A percentile compares a stretch with the other conserved stretches of the same genome.
These are phyloP conservation scores for Ajuga chamaepitys DNA, from an alignment of 257 asterid species.

Conservation along the genomic window DNA sequence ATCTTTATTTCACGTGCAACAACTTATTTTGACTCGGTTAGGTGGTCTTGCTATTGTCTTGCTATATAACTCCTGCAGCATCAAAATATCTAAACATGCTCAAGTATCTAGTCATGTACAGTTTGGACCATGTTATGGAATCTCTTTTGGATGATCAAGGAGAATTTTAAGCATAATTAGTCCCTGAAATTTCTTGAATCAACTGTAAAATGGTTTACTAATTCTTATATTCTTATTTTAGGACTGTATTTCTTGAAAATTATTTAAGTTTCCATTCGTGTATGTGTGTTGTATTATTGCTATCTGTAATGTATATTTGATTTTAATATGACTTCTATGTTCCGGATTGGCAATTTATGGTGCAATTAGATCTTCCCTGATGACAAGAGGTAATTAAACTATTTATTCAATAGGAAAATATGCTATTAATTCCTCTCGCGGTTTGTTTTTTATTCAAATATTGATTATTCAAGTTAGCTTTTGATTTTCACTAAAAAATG, in stretches of 20 bases:
- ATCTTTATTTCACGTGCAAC: background rate
- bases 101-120: background rate
- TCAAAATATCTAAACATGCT: background rate
- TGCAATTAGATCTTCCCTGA: constrained; percentile 24
- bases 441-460: background rate
- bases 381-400: constrained; percentile 21
- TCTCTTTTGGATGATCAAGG: background rate
- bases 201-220: background rate
- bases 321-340: constrained; percentile 60
- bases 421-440: background rate
- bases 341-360: constrained; percentile 60
- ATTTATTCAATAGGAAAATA: constrained; percentile 37
- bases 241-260: constrained; percentile 9
- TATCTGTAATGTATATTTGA: constrained; percentile 47
- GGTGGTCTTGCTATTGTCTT: no score
- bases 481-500: background rate
- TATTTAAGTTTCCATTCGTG: constrained; percentile 10
- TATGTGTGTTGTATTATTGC: constrained; percentile 44
- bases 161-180: background rate
- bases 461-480: no score
- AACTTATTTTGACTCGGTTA: background rate
- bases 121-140: background rate
- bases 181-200: background rate
- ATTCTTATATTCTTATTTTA: background rate
- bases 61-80: background rate